Conservation (phyloP, 257 asterid genomes). For the Solanum chiquidenum region DNA sequence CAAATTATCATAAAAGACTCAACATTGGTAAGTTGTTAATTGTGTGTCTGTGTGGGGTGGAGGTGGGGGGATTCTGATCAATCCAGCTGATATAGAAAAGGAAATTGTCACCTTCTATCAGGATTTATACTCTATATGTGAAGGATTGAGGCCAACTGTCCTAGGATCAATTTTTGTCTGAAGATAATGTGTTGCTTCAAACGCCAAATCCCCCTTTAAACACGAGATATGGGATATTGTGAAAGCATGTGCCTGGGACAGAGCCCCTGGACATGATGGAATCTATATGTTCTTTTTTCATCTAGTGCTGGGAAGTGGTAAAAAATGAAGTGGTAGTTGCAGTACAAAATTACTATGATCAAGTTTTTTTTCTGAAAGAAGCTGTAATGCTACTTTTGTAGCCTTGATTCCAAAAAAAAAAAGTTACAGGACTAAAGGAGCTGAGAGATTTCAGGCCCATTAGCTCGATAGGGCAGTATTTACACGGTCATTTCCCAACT, state of each 20-base stretch:
- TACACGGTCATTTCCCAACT: background rate
- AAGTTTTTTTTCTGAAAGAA: background rate
- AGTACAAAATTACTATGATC: background rate
- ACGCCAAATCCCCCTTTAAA: background rate
- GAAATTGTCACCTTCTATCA: background rate
- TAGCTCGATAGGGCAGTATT: background rate
- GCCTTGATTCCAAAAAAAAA: background rate
- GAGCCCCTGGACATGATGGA: background rate
- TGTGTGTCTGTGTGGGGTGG: background rate
- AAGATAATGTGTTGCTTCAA: background rate
- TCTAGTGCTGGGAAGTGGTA: background rate
- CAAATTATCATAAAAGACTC: background rate
- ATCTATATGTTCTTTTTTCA: background rate
- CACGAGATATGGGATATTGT: background rate
- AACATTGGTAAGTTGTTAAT: background rate
- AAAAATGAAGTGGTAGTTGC: background rate
- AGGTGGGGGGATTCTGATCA: background rate
- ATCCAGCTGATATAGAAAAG: background rate
- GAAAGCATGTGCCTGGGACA: background rate
- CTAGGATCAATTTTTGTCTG: background rate
- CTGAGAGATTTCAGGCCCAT: background rate
- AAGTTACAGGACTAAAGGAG: too few species aligned
- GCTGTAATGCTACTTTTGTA: background rate
- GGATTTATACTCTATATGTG: background rate
- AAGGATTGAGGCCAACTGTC: background rate